Percentiles rank a stretch among this genome's conserved stretches.
Conservation (phyloP, 129 eudicot genomes). For the Pseudognaphalium luteoalbum region DNA sequence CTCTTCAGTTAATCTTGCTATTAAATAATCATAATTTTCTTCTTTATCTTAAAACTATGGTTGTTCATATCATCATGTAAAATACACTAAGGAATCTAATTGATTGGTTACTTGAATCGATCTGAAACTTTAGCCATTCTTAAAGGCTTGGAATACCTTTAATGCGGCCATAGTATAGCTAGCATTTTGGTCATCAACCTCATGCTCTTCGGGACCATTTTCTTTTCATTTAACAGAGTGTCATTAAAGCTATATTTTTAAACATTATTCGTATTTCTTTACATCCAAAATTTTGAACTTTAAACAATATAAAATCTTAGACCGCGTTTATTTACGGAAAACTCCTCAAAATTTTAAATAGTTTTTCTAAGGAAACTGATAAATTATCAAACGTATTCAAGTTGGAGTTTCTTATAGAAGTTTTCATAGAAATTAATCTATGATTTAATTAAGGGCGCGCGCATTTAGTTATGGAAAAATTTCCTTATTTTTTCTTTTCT, state of each 20-base stretch:
- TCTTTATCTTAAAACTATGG: not conserved
- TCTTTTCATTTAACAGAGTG: not conserved
- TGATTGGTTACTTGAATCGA: not conserved
- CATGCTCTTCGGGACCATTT: slow-evolving; percentile 14
- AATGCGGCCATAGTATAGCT: not conserved
- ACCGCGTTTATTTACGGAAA: too few species aligned
- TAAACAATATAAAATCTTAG: too few species aligned
- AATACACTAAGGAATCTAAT: not conserved
- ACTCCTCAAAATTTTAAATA: too few species aligned
- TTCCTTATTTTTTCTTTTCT: too few species aligned
- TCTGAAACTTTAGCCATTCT: not conserved
- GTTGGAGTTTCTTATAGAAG: too few species aligned
- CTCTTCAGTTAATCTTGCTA: slow-evolving; percentile 4
- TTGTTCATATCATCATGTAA: not conserved
- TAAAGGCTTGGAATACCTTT: not conserved
- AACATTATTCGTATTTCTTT: too few species aligned
- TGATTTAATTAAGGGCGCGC: too few species aligned
- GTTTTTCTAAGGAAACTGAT: too few species aligned
- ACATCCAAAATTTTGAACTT: too few species aligned
- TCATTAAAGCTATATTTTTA: not conserved
- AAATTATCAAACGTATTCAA: too few species aligned
- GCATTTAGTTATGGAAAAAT: too few species aligned
- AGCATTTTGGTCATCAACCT: slow-evolving; percentile 18
- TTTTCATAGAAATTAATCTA: too few species aligned
- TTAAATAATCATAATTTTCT: not conserved